phyloP scores from a whole-genome alignment of 768 basidiomycete genomes.

The Auriscalpium microsporum region DNA sequence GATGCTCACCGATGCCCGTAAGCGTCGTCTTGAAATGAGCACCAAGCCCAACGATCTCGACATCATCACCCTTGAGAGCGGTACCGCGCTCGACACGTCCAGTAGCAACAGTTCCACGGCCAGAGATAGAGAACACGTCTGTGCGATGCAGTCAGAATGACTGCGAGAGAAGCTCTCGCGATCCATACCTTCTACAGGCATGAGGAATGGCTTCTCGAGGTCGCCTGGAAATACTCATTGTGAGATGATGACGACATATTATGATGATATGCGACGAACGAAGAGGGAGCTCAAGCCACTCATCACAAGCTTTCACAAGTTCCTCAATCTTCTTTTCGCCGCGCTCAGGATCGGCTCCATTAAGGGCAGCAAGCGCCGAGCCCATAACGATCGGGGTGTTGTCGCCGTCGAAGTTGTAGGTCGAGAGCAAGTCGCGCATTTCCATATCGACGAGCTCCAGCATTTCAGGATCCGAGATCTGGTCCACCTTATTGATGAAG shows the following conservation, averaged over 20 bases:
- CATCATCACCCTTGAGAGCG: slow-evolving; percentile 84
- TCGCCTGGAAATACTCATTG: slow-evolving; percentile 50
- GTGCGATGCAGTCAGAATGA: not conserved
- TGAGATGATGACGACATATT: not conserved
- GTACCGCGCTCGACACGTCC: slow-evolving; percentile 93
- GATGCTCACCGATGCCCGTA: slow-evolving; percentile 76
- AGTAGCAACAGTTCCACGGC: slow-evolving; percentile 95
- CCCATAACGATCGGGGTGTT: slow-evolving; percentile 98
- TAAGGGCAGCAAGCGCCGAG: slow-evolving; percentile 90
- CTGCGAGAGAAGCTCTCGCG: not conserved
- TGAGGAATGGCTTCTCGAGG: slow-evolving; percentile 94
- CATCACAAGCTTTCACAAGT: slow-evolving; percentile 80
- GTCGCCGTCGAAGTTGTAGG: slow-evolving; percentile 96
- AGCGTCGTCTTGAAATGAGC: slow-evolving; percentile 79
- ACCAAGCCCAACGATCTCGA: slow-evolving; percentile 89
- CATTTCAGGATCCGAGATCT: slow-evolving; percentile 96
- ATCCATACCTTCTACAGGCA: slow-evolving; percentile 75
- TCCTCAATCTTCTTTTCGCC: slow-evolving; percentile 76
- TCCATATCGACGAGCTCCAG: slow-evolving; percentile 99
- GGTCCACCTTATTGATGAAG: slow-evolving; percentile 99
- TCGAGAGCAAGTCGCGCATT: slow-evolving; percentile 90
- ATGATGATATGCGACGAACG: slow-evolving; percentile 41
- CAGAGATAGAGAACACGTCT: slow-evolving; percentile 96
- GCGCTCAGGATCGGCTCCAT: slow-evolving; percentile 72
- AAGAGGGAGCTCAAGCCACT: slow-evolving; percentile 89